Conservation (phyloP, 768 basidiomycete species). For the Ephemerocybe angulata region DNA sequence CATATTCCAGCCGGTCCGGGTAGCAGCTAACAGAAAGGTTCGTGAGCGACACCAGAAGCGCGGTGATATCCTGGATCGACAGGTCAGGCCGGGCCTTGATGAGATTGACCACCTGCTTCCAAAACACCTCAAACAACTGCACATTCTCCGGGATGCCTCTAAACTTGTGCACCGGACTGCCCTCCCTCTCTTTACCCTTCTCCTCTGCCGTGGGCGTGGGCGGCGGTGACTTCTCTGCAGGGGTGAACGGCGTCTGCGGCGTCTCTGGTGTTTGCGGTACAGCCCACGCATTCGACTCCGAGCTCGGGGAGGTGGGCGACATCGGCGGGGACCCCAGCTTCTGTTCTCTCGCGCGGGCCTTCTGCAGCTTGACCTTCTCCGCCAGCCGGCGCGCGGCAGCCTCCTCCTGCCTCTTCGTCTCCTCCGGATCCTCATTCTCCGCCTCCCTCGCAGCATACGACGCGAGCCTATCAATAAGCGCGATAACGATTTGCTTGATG, state of each 20-base stretch:
- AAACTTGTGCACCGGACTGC: conserved; percentile 68
- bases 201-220: conserved; percentile 24
- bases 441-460: conserved; percentile 96
- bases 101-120: conserved; percentile 96
- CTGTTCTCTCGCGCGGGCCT: conserved; percentile 57
- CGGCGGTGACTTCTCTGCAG: conserved; percentile 4
- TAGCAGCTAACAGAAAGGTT: conserved; percentile 97
- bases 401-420: conserved; percentile 90
- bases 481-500: conserved; percentile 97
- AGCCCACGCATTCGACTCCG: conserved; percentile 45
- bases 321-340: conserved; percentile 31
- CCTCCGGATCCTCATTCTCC: conserved; percentile 93
- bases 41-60: conserved; percentile 89
- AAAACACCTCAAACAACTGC: conserved; percentile 96
- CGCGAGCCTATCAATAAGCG: conserved; percentile 92
- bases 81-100: conserved; percentile 99
- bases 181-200: conserved; percentile 59
- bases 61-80: conserved; percentile 96
- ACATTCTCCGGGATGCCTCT: conserved; percentile 94
- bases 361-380: conserved; percentile 77
- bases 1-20: conserved; percentile 94
- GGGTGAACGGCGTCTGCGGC: conserved; percentile 19
- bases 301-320: conserved; percentile 30
- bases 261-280: conserved; percentile 34
- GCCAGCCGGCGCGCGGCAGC: conserved; percentile 85